Evolutionary conservation across 2,329 filamentous ascomycete genomes (phyloP).

Genomic region (Delphinella strobiligena): DNA sequence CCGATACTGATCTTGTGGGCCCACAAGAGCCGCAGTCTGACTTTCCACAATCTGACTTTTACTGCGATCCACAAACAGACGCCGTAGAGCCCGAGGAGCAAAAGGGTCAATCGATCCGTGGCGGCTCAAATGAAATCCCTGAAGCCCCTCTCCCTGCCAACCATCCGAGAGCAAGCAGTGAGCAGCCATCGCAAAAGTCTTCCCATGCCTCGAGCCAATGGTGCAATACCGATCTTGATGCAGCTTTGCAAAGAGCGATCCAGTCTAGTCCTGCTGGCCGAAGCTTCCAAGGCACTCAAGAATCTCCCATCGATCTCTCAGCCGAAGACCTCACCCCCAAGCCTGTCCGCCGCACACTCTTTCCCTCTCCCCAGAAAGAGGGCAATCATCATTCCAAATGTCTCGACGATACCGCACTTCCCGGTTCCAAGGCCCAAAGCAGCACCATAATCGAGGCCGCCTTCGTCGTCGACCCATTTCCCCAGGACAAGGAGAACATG

Average conservation of each 20-base stretch:
- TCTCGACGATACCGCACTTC: slow-evolving; percentile 39
- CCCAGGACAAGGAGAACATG: slow-evolving; percentile 47
- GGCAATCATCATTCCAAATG: slow-evolving; percentile 50
- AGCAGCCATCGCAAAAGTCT: slow-evolving; percentile 30
- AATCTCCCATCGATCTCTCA: slow-evolving; percentile 37
- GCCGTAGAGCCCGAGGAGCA: slow-evolving; percentile 9
- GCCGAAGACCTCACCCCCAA: slow-evolving; percentile 40
- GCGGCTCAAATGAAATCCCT: not conserved
- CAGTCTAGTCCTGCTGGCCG: slow-evolving; percentile 45
- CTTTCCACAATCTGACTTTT: slow-evolving; percentile 7
- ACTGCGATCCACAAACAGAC: slow-evolving; percentile 10
- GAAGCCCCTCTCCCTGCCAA: slow-evolving; percentile 18
- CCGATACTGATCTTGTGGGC: slow-evolving; percentile 3
- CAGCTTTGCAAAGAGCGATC: slow-evolving; percentile 40
- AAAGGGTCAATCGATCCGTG: slow-evolving; percentile 1
- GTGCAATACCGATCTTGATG: slow-evolving; percentile 10
- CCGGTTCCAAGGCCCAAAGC: slow-evolving; percentile 10
- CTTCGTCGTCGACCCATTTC: slow-evolving; percentile 24
- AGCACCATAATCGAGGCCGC: slow-evolving; percentile 5
- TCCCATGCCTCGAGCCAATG: slow-evolving; percentile 18
- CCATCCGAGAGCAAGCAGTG: slow-evolving; percentile 35
- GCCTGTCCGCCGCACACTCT: slow-evolving; percentile 59
- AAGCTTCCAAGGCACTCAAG: slow-evolving; percentile 34
- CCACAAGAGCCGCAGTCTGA: slow-evolving; percentile 9
- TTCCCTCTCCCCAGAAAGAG: slow-evolving; percentile 62